Evolutionary conservation across 2,329 filamentous ascomycete genomes (phyloP).

Genomic region (Ophiostoma pallidulum): DNA sequence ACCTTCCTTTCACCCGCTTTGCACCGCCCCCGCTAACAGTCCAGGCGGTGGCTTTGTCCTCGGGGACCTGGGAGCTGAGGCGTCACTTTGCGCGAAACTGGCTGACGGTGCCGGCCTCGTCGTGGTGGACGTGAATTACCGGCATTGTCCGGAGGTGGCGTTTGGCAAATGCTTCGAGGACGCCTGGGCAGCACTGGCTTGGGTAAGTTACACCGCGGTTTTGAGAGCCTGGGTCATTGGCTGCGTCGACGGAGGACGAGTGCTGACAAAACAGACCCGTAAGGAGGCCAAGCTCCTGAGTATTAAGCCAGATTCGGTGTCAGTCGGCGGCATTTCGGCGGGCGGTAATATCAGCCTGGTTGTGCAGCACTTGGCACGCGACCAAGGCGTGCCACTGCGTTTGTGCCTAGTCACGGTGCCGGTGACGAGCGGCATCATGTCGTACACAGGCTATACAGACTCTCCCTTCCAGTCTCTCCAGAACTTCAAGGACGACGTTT

Average conservation of each 20-base stretch:
- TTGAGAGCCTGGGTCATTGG: no score
- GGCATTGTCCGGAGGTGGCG: background rate
- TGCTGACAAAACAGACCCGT: no score
- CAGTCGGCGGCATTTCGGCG: background rate
- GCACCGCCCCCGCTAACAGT: no score
- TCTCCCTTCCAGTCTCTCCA: background rate
- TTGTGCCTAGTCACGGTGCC: background rate
- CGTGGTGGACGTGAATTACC: background rate
- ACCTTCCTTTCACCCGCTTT: no score
- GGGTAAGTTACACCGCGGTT: no score
- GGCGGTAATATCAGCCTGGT: background rate
- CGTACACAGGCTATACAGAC: background rate
- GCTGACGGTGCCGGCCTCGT: background rate
- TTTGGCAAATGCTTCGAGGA: background rate
- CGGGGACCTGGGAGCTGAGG: background rate
- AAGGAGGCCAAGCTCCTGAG: background rate
- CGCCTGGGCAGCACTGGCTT: background rate
- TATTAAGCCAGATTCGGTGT: background rate
- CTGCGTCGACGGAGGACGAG: no score
- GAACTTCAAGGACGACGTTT: background rate
- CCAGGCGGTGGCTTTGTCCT: no score
- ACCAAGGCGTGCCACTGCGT: background rate
- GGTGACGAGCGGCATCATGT: background rate
- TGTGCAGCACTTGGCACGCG: background rate
- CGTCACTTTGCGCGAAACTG: background rate